phyloP scores from a whole-genome alignment of 305 asterid species.

The Stenogyne calaminthoides region DNA sequence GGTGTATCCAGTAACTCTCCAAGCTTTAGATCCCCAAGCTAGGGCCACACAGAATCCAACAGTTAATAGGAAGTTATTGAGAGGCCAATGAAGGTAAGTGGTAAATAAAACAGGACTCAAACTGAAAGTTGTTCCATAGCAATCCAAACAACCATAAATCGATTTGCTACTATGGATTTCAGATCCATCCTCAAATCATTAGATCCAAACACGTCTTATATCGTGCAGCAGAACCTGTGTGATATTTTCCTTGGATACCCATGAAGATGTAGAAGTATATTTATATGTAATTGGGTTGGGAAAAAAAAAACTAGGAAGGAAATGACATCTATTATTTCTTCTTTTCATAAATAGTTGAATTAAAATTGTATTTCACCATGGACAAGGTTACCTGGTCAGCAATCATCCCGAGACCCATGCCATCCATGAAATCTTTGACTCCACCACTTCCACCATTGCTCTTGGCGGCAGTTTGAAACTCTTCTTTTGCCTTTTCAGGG shows the following conservation, averaged over 20 bases:
- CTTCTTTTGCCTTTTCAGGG: slow-evolving; percentile 96
- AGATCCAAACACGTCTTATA: neutral
- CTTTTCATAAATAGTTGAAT: neutral
- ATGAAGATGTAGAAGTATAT: neutral
- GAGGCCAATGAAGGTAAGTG: too few relatives aligned
- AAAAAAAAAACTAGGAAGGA: neutral
- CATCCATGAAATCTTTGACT: slow-evolving; percentile 97
- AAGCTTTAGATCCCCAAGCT: slow-evolving; percentile 97
- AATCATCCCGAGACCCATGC: slow-evolving; percentile 94
- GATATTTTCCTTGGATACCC: neutral
- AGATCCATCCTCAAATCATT: neutral
- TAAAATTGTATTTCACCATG: neutral
- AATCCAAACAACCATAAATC: neutral
- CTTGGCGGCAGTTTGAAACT: slow-evolving; percentile 68
- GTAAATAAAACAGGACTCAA: neutral
- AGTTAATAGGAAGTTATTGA: neutral
- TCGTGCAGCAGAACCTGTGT: neutral
- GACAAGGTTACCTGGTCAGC: slow-evolving; percentile 80
- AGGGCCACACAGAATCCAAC: slow-evolving; percentile 30
- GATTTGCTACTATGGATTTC: neutral
- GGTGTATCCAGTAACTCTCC: slow-evolving; percentile 95
- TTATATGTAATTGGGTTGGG: neutral
- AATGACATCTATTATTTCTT: neutral
- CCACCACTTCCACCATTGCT: slow-evolving; percentile 85
- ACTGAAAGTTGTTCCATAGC: neutral